Base-by-base conservation (phyloP, 2,329 filamentous ascomycete genomes). In the Xylaria sp. region DNA sequence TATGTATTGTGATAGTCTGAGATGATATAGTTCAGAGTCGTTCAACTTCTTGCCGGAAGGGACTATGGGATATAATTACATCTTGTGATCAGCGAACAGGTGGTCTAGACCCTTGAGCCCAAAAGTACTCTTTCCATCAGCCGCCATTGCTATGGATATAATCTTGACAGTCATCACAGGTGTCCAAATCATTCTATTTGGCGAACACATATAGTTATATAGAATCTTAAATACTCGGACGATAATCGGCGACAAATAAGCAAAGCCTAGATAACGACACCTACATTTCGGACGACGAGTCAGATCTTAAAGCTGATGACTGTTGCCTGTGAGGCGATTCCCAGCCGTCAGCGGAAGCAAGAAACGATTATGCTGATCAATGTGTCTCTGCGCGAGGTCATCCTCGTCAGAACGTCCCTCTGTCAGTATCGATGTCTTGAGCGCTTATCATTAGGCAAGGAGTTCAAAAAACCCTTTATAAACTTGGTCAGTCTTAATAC, bases 41-140 rank as follows among this genome's bases (percentile, higher is more conserved):
- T 23, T 51, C 23, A 11, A 42, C 17, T 15, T 57, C n/a, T 20
- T 57, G 3, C 53, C 44, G 28, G 26, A 13, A 4, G 36, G 36
- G 31, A 31, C 17, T 51, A 26, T 54, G 63, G 20, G 63, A 56
- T 23, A 31, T 59, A 26, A 59, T 59, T 5, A 53, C 15, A 10
- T 28, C 26, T 44, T n/a, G 58, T 36, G 36, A 54, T 20, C 26
- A 38, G 59, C 17, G 54, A 48, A 44, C 2, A 15, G n/a, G 33
- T 40, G 1, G 36, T 53, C 28, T 54, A 28, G 3, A 68, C 44
- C 44, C 53, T 59, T 15, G 62, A 54, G 28, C 9, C 20, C 4
- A 13, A 10, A 49, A 61, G 60, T 9, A 20, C 33, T 4, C 38
- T 31, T 23, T 48, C 13, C 9, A 5, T 11, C 7, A 23, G 2